These are phyloP conservation scores for Moricandia arvensis DNA, from an alignment of 345 rosid species.

Conservation along the genomic window DNA sequence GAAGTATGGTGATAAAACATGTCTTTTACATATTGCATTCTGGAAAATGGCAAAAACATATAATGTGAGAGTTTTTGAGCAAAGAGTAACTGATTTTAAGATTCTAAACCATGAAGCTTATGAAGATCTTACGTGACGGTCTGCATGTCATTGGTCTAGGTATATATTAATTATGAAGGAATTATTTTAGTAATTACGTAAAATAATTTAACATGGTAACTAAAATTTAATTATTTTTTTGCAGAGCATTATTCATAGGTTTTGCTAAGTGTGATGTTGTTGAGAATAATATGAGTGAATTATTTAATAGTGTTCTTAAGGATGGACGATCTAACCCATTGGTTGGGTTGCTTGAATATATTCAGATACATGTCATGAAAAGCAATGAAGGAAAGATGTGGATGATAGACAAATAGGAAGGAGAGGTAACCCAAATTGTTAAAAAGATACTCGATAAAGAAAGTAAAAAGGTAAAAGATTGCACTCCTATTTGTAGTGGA, in stretches of 20 bases:
- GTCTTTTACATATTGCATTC: neutral
- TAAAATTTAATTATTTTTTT: neutral
- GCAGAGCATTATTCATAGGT: neutral
- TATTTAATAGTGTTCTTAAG: neutral
- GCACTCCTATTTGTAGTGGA: too few relatives aligned
- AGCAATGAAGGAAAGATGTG: too few relatives aligned
- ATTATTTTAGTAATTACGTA: neutral
- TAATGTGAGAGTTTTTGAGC: neutral
- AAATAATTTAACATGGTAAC: neutral
- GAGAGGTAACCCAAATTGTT: too few relatives aligned
- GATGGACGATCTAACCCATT: too few relatives aligned
- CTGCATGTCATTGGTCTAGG: neutral
- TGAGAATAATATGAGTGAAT: constrained; percentile 5
- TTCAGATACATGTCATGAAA: too few relatives aligned
- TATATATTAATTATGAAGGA: neutral
- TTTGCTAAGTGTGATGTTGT: neutral
- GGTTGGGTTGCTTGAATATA: too few relatives aligned
- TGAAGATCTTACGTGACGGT: neutral
- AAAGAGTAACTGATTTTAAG: neutral
- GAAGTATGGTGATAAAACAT: neutral
- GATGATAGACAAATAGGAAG: too few relatives aligned
- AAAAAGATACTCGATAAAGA: too few relatives aligned
- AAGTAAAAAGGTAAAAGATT: too few relatives aligned
- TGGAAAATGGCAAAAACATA: constrained; percentile 1
- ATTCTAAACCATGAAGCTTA: neutral